phyloP scores from a whole-genome alignment of 176 grass and related monocot species.

The Typha latifolia region DNA sequence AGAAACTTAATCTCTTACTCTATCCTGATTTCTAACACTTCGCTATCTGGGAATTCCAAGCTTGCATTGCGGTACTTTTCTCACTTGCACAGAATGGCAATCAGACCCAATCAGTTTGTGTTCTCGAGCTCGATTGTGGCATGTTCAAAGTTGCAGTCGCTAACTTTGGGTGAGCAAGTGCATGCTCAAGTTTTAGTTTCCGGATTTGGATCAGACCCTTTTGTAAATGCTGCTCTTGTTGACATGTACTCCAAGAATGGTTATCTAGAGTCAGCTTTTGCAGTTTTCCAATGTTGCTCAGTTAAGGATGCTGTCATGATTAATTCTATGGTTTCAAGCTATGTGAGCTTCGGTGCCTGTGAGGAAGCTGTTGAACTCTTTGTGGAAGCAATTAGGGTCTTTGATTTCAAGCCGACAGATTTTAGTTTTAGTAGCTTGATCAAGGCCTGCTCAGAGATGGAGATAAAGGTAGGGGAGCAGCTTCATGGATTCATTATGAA shows the following conservation, averaged over 20 bases:
- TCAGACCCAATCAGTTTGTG: constrained; percentile 14
- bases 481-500: constrained; percentile 28
- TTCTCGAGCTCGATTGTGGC: constrained; percentile 21
- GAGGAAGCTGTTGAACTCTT: constrained; percentile 18
- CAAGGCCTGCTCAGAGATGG: constrained; percentile 31
- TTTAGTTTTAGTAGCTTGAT: constrained; percentile 27
- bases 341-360: constrained; percentile 9
- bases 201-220: constrained; percentile 9
- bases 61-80: too few species aligned
- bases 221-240: constrained; percentile 14
- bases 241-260: constrained; percentile 32
- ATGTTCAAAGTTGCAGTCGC: constrained; percentile 12
- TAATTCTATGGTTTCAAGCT: constrained; percentile 24
- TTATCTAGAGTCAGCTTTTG: constrained; percentile 5
- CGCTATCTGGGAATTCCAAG: too few species aligned
- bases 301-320: constrained; percentile 24
- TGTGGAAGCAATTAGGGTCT: constrained; percentile 7
- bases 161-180: constrained; percentile 20
- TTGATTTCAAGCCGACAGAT: constrained; percentile 20
- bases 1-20: too few species aligned
- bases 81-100: too few species aligned
- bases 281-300: constrained; percentile 3
- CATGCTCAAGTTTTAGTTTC: constrained; percentile 22
- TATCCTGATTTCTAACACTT: too few species aligned
- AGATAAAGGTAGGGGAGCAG: constrained; percentile 14